phyloP scores from a whole-genome alignment of 75 land plant genomes.

The Pinus albicaulis region DNA sequence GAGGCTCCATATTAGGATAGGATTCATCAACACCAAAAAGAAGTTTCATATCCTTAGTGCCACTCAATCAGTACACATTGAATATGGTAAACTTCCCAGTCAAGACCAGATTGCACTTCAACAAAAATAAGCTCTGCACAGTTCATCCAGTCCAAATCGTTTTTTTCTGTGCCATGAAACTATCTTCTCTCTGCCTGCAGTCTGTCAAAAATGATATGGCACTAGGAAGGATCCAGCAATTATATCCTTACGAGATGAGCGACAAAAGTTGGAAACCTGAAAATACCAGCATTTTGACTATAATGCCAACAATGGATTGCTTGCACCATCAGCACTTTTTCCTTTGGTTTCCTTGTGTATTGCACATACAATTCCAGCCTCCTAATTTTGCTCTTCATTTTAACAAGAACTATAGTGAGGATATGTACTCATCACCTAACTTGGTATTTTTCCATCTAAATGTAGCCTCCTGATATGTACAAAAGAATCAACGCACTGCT shows the following conservation, averaged over 20 bases:
- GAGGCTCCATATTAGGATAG: too few relatives aligned
- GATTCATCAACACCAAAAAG: too few relatives aligned
- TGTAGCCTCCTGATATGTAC: slow-evolving; percentile 9
- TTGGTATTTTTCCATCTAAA: background rate
- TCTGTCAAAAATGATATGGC: background rate
- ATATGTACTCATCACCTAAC: background rate
- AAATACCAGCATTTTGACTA: background rate
- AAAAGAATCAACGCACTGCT: background rate
- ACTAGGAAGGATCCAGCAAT: background rate
- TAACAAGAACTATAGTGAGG: background rate
- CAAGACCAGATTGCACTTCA: background rate
- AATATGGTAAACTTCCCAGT: background rate
- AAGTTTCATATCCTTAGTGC: too few relatives aligned
- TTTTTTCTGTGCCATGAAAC: background rate
- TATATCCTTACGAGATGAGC: background rate
- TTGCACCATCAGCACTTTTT: background rate
- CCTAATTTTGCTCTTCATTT: background rate
- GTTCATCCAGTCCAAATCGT: background rate
- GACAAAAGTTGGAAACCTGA: background rate
- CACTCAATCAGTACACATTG: too few relatives aligned
- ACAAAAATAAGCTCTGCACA: too few relatives aligned
- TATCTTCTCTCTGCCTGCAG: background rate
- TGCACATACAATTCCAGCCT: background rate
- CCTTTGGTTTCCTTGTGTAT: background rate
- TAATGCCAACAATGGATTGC: slow-evolving; percentile 3